Evolutionary conservation across 495 filamentous ascomycete species (phyloP).

Genomic region (Aspergillus nidulans): DNA sequence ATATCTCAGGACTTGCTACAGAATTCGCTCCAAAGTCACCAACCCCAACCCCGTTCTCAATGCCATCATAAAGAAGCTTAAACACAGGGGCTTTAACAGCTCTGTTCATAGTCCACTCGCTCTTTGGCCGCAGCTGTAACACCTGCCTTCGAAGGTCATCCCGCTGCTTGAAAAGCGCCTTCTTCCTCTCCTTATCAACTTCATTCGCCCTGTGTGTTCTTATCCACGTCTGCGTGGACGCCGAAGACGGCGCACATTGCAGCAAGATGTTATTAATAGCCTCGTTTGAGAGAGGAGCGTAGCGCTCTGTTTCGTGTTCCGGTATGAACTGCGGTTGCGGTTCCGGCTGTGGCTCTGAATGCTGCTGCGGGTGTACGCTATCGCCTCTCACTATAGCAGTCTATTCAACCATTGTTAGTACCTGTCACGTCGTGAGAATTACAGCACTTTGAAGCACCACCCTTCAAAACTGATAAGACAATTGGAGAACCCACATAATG

Average conservation of each 20-base stretch:
- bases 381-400: neutral
- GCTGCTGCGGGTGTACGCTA: neutral
- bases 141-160: conserved; percentile 6
- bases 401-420: neutral
- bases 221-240: conserved; percentile 17
- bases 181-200: conserved; percentile 5
- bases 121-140: neutral
- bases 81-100: too few species aligned
- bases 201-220: conserved; percentile 17
- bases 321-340: neutral
- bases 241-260: conserved; percentile 56
- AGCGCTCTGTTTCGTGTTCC: neutral
- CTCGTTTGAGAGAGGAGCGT: conserved; percentile 34
- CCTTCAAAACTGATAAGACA: neutral
- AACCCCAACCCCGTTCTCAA: too few species aligned
- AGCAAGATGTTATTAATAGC: conserved; percentile 60
- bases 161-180: conserved; percentile 1
- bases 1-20: neutral
- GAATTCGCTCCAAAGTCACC: neutral
- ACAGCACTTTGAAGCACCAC: neutral
- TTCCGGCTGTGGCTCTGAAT: neutral
- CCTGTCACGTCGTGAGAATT: too few species aligned
- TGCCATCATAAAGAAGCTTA: too few species aligned
- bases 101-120: neutral
- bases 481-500: neutral